Evolutionary conservation across 2,329 filamentous ascomycete species (phyloP).

Genomic region (Neonectria sp.): DNA sequence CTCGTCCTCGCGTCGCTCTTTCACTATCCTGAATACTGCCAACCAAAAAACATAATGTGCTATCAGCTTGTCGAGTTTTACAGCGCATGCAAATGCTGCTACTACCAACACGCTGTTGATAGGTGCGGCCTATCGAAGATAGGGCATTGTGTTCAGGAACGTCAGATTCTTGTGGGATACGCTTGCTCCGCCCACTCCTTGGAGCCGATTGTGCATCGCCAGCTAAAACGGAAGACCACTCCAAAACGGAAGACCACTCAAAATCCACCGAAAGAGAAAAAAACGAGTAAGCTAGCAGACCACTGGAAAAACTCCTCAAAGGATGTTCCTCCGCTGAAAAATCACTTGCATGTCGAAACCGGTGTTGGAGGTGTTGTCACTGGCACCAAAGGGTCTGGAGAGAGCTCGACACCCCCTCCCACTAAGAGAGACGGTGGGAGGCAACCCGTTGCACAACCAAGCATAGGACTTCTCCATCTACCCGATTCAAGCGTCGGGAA

Average conservation of each 20-base stretch:
- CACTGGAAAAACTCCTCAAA: not conserved
- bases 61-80: conserved; percentile 71
- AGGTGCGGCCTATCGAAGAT: conserved; percentile 83
- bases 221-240: too few relatives aligned
- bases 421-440: too few relatives aligned
- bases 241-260: too few relatives aligned
- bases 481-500: not conserved
- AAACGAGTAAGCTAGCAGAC: not conserved
- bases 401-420: too few relatives aligned
- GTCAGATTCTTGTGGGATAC: conserved; percentile 85
- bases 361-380: too few relatives aligned
- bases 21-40: not conserved
- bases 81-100: conserved; percentile 86
- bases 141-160: conserved; percentile 79
- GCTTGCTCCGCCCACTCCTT: conserved; percentile 67
- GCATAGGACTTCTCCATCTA: conserved; percentile 1
- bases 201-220: not conserved
- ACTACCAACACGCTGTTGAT: conserved; percentile 88
- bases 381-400: too few relatives aligned
- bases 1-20: not conserved
- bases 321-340: too few relatives aligned
- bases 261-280: not conserved
- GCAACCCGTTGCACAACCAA: too few relatives aligned
- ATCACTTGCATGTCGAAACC: too few relatives aligned
- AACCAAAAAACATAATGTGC: not conserved